phyloP scores from a whole-genome alignment of 2,329 filamentous ascomycete species.

The Fusarium pseudoanthophilum region DNA sequence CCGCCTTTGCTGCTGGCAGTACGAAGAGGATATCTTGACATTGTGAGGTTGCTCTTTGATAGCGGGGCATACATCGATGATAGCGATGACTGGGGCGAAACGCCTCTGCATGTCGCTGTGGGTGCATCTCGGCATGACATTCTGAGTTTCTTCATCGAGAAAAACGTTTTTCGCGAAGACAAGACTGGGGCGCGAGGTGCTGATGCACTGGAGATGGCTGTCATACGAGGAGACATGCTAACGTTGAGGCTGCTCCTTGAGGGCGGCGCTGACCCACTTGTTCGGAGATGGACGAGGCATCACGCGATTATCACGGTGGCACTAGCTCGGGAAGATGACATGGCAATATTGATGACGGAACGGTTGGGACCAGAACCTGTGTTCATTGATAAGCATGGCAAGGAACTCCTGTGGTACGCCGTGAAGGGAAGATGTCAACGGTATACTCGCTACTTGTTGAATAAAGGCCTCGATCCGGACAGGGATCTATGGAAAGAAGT shows the following conservation, averaged over 20 bases:
- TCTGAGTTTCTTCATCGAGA: constrained; percentile 4
- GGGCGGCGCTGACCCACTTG: not conserved
- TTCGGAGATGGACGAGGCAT: not conserved
- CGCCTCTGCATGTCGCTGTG: not conserved
- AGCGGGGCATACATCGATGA: not conserved
- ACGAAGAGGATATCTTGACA: not conserved
- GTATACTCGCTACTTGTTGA: not conserved
- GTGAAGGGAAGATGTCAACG: not conserved
- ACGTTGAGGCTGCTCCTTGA: not conserved
- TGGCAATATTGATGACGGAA: not conserved
- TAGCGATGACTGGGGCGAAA: not conserved
- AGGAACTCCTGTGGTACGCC: constrained; percentile 8
- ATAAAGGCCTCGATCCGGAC: not conserved
- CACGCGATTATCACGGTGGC: constrained; percentile 9
- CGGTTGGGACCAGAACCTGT: not conserved
- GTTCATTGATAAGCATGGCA: not conserved
- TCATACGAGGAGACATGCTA: not conserved
- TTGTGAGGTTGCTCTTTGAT: not conserved
- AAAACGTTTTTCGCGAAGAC: not conserved
- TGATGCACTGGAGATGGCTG: not conserved
- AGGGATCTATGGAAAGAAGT: not conserved
- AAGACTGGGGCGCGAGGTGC: not conserved
- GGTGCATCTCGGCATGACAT: not conserved
- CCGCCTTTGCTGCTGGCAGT: not conserved
- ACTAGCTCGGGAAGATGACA: not conserved